A percentile compares a stretch with the other conserved stretches of the same genome.
These are phyloP conservation scores for Triticum turgidum DNA, from an alignment of 176 grass and related monocot species.

Conservation along the genomic window DNA sequence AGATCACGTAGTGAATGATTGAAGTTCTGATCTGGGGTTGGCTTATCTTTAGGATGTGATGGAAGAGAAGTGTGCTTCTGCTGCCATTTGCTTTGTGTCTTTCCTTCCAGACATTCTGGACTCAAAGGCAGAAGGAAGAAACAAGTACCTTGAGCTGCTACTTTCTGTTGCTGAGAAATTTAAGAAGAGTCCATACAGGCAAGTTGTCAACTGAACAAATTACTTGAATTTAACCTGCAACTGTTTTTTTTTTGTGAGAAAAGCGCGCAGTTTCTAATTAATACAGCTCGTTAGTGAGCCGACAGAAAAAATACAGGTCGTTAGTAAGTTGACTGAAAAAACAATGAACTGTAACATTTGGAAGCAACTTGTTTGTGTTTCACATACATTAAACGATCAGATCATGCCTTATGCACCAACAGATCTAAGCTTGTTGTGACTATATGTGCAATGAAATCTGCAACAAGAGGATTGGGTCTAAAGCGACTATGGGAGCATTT, in stretches of 20 bases:
- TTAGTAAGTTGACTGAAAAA: background rate
- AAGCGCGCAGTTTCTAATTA: background rate
- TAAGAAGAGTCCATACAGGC: constrained; percentile 96
- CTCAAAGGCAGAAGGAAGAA: constrained; percentile 96
- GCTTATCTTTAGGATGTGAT: constrained; percentile 65
- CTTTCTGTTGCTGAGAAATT: constrained; percentile 90
- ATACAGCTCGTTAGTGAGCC: background rate
- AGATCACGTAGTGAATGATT: background rate
- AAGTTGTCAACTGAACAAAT: constrained; percentile 38
- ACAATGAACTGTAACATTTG: background rate
- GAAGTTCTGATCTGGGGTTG: constrained; percentile 26
- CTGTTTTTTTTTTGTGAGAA: background rate
- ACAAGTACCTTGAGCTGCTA: constrained; percentile 81
- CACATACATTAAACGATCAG: background rate
- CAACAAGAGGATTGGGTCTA: too few relatives aligned
- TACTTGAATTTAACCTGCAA: background rate
- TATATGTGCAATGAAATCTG: too few relatives aligned
- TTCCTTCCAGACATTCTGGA: constrained; percentile 99
- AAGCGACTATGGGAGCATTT: too few relatives aligned
- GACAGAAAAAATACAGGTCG: background rate
- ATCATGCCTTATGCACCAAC: background rate
- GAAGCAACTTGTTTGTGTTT: background rate
- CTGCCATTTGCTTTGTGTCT: constrained; percentile 98
- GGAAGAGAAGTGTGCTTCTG: constrained; percentile 92
- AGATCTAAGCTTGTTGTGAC: too few relatives aligned